Percentiles rank a stretch among this genome's conserved stretches.
Evolutionary conservation across 1,284 basidiomycete species (phyloP).

Genomic region (Phellopilus nigrolimitatus): DNA sequence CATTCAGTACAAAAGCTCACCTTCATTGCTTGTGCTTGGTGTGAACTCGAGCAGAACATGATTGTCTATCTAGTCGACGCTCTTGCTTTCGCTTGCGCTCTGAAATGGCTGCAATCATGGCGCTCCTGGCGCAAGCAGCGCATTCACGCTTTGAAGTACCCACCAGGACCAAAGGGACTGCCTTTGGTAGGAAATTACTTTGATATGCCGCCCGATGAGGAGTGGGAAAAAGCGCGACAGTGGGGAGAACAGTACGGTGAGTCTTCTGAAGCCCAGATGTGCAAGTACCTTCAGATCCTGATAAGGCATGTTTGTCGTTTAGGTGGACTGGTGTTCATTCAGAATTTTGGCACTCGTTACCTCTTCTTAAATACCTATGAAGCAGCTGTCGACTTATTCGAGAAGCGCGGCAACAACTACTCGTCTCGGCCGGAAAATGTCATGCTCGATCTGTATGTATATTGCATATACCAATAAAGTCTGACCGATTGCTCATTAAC

Average conservation of each 20-base stretch:
- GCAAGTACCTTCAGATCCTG: background rate
- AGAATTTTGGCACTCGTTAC: constrained; percentile 5
- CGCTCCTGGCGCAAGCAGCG: background rate
- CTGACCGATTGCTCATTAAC: background rate
- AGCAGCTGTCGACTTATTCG: constrained; percentile 12
- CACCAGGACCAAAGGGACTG: constrained; percentile 34
- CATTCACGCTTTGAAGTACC: background rate
- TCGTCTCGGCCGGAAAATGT: constrained; percentile 9
- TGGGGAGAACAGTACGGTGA: constrained; percentile 42
- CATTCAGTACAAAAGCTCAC: too few species aligned
- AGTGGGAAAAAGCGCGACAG: constrained; percentile 38
- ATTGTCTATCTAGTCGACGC: too few species aligned
- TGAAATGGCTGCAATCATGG: background rate
- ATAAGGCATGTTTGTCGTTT: background rate
- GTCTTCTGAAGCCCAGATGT: background rate
- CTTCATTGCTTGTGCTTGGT: too few species aligned
- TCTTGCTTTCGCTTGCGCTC: background rate
- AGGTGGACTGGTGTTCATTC: constrained; percentile 13
- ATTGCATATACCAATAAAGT: background rate
- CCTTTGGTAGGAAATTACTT: constrained; percentile 41
- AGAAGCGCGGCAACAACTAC: constrained; percentile 13
- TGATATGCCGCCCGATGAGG: constrained; percentile 36
- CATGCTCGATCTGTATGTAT: constrained; percentile 11
- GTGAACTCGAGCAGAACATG: too few species aligned
- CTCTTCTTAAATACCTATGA: constrained; percentile 17